Percentiles rank a stretch among this genome's conserved stretches.
phyloP scores from a whole-genome alignment of 2,329 filamentous ascomycete species.

The Metarhizium album region DNA sequence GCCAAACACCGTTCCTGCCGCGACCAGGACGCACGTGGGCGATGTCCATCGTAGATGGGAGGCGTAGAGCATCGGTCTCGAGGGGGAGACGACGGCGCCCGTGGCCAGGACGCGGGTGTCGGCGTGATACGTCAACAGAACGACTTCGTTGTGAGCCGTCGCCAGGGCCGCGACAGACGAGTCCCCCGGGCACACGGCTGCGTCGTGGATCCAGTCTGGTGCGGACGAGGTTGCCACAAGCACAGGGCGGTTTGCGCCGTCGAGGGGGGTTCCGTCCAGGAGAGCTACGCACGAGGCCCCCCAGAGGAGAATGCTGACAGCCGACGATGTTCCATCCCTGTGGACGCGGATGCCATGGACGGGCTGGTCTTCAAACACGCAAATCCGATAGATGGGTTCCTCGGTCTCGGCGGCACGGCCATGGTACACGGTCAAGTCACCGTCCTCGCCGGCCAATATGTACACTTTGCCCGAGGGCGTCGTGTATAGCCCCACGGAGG shows the following conservation, averaged over 20 bases:
- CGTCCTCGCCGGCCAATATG: constrained; percentile 51
- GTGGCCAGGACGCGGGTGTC: constrained; percentile 24
- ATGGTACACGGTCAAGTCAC: constrained; percentile 44
- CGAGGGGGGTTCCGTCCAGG: constrained; percentile 17
- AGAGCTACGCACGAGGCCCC: constrained; percentile 51
- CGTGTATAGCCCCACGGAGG: constrained; percentile 44
- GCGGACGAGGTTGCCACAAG: constrained; percentile 25
- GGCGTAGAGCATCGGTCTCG: constrained; percentile 79
- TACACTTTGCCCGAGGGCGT: constrained; percentile 22
- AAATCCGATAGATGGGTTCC: constrained; percentile 28
- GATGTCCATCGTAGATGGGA: constrained; percentile 60
- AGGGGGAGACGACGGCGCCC: constrained; percentile 46
- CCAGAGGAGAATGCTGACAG: constrained; percentile 46
- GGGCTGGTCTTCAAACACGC: constrained; percentile 55
- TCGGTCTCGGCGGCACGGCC: constrained; percentile 17
- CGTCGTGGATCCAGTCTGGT: constrained; percentile 72
- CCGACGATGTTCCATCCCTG: constrained; percentile 4
- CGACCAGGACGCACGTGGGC: constrained; percentile 54
- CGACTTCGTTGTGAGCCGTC: constrained; percentile 79
- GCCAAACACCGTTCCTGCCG: constrained; percentile 87
- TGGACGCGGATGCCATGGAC: constrained; percentile 61
- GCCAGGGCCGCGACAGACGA: constrained; percentile 46
- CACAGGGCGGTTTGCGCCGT: constrained; percentile 8
- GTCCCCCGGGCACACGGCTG: constrained; percentile 37
- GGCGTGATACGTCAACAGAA: constrained; percentile 34